Conservation (phyloP, 1,284 basidiomycete genomes). For the Uromyces viciae-fabae region DNA sequence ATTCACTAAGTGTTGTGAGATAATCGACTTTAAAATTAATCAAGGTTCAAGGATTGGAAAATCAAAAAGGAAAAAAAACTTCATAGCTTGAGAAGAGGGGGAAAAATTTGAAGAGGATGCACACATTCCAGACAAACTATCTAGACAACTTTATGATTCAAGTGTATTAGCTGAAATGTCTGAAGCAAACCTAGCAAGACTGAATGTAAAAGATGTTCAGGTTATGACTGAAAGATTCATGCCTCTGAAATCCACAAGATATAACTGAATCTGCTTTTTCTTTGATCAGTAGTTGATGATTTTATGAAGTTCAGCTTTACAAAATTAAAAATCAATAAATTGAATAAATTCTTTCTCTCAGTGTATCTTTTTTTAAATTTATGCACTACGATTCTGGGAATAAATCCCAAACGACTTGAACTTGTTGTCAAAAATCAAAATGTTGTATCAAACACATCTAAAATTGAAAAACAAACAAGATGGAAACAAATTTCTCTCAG, state of each 20-base stretch:
- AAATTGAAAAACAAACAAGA: too few relatives aligned
- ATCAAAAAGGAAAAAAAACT: background rate
- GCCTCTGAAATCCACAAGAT: background rate
- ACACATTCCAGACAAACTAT: conserved; percentile 6
- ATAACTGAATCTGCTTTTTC: too few relatives aligned
- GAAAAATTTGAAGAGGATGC: background rate
- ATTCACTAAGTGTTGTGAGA: too few relatives aligned
- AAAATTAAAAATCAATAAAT: too few relatives aligned
- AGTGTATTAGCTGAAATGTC: background rate
- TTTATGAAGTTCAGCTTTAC: background rate
- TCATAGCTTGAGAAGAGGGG: background rate
- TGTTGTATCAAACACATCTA: too few relatives aligned
- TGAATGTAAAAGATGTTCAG: background rate
- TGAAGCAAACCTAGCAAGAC: background rate
- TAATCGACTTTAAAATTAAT: too few relatives aligned
- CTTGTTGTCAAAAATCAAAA: too few relatives aligned
- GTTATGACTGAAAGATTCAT: background rate
- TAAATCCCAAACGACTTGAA: too few relatives aligned
- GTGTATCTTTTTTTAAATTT: too few relatives aligned
- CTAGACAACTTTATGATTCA: conserved; percentile 9
- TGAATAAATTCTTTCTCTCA: too few relatives aligned
- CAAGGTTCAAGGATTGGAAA: conserved; percentile 17
- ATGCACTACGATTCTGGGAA: too few relatives aligned
- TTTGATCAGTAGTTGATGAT: background rate
- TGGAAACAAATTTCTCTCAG: too few relatives aligned